A percentile compares a stretch with the other conserved stretches of the same genome.
These are phyloP conservation scores for Rhizopus sp. DNA, from an alignment of 371 early-diverging fungal species.

Conservation along the genomic window DNA sequence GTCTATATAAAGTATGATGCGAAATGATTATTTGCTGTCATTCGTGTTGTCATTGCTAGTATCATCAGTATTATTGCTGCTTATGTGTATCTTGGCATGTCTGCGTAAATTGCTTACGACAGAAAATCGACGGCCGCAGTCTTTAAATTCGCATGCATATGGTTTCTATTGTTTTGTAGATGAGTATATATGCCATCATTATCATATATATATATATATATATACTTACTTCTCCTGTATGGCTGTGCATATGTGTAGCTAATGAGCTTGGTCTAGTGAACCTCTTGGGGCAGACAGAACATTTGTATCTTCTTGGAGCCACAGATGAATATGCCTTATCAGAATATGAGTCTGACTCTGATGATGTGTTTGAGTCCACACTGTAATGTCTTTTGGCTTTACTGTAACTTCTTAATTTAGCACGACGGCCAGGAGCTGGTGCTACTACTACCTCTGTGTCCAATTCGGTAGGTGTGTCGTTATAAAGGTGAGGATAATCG, in stretches of 20 bases:
- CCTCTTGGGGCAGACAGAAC: slow-evolving; percentile 31
- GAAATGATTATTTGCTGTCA: no score
- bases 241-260: slow-evolving; percentile 38
- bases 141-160: slow-evolving; percentile 28
- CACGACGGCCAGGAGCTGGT: neutral
- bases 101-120: slow-evolving; percentile 39
- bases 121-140: slow-evolving; percentile 38
- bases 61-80: neutral
- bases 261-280: slow-evolving; percentile 42
- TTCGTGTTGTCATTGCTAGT: no score
- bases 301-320: slow-evolving; percentile 31
- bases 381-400: neutral
- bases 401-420: neutral
- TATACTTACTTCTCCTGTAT: slow-evolving; percentile 39
- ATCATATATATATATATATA: neutral
- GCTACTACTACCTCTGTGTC: neutral
- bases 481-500: neutral
- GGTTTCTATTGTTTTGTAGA: slow-evolving; percentile 27
- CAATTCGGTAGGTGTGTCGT: neutral
- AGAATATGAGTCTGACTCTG: neutral
- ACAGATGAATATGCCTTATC: neutral
- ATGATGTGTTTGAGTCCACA: neutral
- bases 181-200: neutral
- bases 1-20: no score
- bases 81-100: slow-evolving; percentile 35